A percentile compares a stretch with the other conserved stretches of the same genome.
These are phyloP conservation scores for Notholithocarpus densiflorus DNA, from an alignment of 306 rosid species.

Conservation along the genomic window DNA sequence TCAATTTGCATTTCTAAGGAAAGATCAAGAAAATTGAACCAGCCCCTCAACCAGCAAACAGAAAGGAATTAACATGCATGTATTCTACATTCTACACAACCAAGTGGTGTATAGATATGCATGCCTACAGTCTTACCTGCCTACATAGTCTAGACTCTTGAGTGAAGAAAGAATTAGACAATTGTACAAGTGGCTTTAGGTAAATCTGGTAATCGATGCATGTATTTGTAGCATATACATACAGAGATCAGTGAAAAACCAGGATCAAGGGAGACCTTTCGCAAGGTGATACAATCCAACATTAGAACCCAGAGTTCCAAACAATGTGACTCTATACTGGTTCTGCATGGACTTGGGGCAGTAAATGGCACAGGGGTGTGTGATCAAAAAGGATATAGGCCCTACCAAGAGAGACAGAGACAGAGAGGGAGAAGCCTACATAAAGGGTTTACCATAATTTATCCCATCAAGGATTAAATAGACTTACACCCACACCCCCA, in stretches of 20 bases:
- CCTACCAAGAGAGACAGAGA: not conserved
- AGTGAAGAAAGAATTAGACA: constrained; percentile 9
- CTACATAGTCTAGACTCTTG: not conserved
- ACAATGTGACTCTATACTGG: not conserved
- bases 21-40: constrained; percentile 2
- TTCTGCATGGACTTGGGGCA: too few species aligned
- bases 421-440: not conserved
- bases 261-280: not conserved
- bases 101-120: not conserved
- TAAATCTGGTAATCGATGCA: not conserved
- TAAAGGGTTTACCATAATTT: not conserved
- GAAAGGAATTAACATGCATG: not conserved
- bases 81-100: constrained; percentile 1
- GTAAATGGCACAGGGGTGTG: not conserved
- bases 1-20: not conserved
- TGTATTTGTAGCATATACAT: not conserved
- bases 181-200: not conserved
- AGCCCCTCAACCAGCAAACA: constrained; percentile 2
- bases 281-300: not conserved
- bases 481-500: not conserved
- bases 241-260: not conserved
- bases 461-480: not conserved
- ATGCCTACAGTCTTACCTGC: not conserved
- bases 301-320: not conserved
- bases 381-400: not conserved